These are phyloP conservation scores for Fallopia convolvulus DNA, from an alignment of 148 eudicot species.

Conservation along the genomic window DNA sequence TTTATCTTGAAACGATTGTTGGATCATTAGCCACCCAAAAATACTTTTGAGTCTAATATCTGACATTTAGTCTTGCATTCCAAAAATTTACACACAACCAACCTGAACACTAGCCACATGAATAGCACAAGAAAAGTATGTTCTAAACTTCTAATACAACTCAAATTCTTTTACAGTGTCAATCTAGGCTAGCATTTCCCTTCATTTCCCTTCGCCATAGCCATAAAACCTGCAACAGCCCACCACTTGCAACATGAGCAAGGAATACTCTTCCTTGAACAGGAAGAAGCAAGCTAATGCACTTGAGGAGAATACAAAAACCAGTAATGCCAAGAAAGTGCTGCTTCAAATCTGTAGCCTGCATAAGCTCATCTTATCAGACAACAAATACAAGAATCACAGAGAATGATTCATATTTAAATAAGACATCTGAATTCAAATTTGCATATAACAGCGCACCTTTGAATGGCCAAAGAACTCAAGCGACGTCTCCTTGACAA, in stretches of 20 bases:
- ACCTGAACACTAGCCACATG: background rate
- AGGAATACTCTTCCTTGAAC: conserved; percentile 22
- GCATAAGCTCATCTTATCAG: conserved; percentile 6
- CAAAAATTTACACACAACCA: background rate
- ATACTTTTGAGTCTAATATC: background rate
- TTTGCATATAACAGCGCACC: conserved; percentile 20
- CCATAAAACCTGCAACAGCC: conserved; percentile 51
- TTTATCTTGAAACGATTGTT: too few species aligned
- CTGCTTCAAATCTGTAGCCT: conserved; percentile 23
- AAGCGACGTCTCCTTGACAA: conserved; percentile 27
- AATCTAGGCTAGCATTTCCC: background rate
- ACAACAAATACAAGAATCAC: conserved; percentile 11
- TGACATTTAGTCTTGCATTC: background rate
- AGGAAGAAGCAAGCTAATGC: conserved; percentile 18
- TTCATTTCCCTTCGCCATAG: conserved; percentile 19
- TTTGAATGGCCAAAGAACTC: conserved; percentile 25
- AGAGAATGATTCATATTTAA: background rate
- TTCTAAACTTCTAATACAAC: background rate
- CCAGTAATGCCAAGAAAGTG: conserved; percentile 25
- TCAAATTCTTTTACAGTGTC: background rate
- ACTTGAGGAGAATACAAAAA: conserved; percentile 35
- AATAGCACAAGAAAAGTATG: background rate
- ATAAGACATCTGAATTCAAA: background rate
- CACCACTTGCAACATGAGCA: conserved; percentile 43
- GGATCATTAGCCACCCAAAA: too few species aligned